A percentile compares a stretch with the other conserved stretches of the same genome.
Conservation (phyloP, 352 stramenopile genomes). For the Plasmopara viticola region DNA sequence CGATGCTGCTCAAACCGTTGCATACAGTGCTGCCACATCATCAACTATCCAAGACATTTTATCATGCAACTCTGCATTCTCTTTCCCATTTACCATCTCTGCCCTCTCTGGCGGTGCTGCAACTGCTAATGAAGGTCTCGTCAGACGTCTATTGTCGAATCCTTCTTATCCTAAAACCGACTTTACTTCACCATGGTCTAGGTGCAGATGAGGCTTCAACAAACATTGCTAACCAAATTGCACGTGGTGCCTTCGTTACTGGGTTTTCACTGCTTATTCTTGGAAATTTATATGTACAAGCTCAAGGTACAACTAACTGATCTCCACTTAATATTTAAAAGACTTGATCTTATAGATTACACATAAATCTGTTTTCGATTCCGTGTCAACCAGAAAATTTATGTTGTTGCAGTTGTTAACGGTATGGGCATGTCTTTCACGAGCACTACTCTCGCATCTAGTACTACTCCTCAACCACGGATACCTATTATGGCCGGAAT, state of each 20-base stretch:
- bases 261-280: neutral
- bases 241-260: neutral
- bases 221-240: conserved; percentile 2
- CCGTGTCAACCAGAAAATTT: too few species aligned
- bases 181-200: neutral
- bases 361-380: too few species aligned
- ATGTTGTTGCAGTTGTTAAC: too few species aligned
- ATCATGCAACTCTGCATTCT: conserved; percentile 1
- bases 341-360: too few species aligned
- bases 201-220: neutral
- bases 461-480: too few species aligned
- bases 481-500: too few species aligned
- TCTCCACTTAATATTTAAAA: too few species aligned
- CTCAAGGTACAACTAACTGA: neutral
- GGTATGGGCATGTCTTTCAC: too few species aligned
- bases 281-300: neutral
- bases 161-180: neutral
- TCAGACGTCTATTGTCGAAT: neutral
- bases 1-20: neutral
- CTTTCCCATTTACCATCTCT: neutral
- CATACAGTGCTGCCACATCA: neutral
- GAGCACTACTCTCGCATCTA: too few species aligned
- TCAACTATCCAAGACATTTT: neutral
- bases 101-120: neutral
- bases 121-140: too few species aligned